Base-by-base conservation (phyloP, 306 rosid genomes). In the Dalbergia cochinchinensis region DNA sequence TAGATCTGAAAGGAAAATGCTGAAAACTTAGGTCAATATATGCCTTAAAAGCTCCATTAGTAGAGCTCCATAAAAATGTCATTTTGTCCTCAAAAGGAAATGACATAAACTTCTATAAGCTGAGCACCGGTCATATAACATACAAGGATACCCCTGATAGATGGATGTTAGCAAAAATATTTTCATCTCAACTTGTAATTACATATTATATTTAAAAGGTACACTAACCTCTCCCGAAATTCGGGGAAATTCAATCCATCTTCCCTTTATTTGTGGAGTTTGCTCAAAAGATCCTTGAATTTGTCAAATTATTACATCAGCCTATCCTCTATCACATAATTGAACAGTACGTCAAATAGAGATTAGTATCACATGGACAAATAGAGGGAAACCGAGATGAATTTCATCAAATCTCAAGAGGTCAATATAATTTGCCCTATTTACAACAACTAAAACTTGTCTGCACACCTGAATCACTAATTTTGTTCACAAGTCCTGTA, bases 401-500 rank as follows among this genome's bases (percentile, higher is more conserved):
- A 26, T 26, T 26, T 26, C 31, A 26, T 1, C 31, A 26, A 26
- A 26, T 1, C 2, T 26, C 3, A 26, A 26, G 31, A 26, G 31
- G 31, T 26, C 31, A 26, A 1, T 26, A 2, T 26, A 26, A 26
- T 26, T 26, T 26, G 31, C 2, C 31, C 31, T 26, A 54, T 12
- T 14, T 11, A 19, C 33, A 45, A 33, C 1, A 66, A 63, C 20
- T 4, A 13, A 4, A 76, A 31, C 44, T 51, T 37, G 15, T 70
- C 26, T 55, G 31, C 65, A 11, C 1, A 19, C 37, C 41, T 63
- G 51, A 35, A 35, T 60, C 13, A 33, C 41, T 8, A 47, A 19
- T 22, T 57, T 65, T 44, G 74, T 69, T 60, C 76, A 70, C 37
- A 16, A 11, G 10, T 64, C 54, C 65, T 48, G 16, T 22, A 57